Percentiles rank a stretch among this genome's conserved stretches.
Evolutionary conservation across 2,329 filamentous ascomycete species (phyloP).

Genomic region (Neofusicoccum kwambonambiense): DNA sequence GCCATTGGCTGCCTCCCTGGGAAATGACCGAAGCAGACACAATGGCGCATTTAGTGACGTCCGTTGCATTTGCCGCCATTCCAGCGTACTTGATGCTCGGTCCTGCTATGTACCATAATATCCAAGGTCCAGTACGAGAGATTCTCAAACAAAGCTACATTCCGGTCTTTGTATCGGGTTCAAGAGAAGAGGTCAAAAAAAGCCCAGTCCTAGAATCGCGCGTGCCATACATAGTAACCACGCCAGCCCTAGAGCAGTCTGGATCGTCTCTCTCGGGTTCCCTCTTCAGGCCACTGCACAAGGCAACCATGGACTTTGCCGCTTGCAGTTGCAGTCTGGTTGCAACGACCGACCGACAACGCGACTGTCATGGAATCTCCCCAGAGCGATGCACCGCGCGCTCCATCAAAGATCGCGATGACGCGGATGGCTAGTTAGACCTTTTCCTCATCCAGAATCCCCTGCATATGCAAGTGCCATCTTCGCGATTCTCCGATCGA

Average conservation of each 20-base stretch:
- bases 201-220: not conserved
- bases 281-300: not conserved
- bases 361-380: not conserved
- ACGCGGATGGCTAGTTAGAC: not conserved
- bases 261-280: not conserved
- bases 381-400: too few species aligned
- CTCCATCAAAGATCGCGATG: not conserved
- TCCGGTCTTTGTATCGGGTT: not conserved
- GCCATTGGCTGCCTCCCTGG: not conserved
- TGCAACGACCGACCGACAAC: not conserved
- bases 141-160: not conserved
- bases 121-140: not conserved
- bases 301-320: not conserved
- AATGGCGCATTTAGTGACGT: not conserved
- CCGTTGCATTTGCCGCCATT: not conserved
- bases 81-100: not conserved
- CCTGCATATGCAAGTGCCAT: conserved; percentile 13
- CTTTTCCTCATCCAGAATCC: not conserved
- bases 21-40: too few species aligned
- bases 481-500: not conserved
- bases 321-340: too few species aligned
- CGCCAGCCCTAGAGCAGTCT: not conserved
- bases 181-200: not conserved
- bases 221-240: not conserved
- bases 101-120: not conserved